Conservation (phyloP, 2,329 filamentous ascomycete species). For the Knufia fluminis region DNA sequence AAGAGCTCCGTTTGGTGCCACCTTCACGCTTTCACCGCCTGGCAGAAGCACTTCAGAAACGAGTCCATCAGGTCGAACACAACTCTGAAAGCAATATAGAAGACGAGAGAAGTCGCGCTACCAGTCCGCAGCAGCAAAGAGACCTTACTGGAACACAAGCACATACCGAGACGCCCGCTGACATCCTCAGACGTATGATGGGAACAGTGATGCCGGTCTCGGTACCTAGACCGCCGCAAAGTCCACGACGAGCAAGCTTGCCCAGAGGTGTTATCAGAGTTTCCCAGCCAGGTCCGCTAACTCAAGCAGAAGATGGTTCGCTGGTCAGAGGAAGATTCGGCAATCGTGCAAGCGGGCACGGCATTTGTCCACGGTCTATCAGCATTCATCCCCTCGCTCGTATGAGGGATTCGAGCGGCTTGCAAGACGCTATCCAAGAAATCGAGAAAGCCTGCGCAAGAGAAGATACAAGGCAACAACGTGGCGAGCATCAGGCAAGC, state of each 20-base stretch:
- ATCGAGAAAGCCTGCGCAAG: constrained; percentile 16
- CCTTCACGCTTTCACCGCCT: not conserved
- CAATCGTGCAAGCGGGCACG: constrained; percentile 33
- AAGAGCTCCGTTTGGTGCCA: constrained; percentile 18
- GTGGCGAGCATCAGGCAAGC: not conserved
- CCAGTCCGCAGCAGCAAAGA: not conserved
- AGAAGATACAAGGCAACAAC: constrained; percentile 3
- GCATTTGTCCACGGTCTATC: constrained; percentile 24
- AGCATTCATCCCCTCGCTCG: constrained; percentile 16
- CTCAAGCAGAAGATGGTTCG: constrained; percentile 34
- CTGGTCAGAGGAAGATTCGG: constrained; percentile 33
- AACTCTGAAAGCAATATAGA: not conserved
- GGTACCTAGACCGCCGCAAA: not conserved
- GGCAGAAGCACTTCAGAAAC: not conserved
- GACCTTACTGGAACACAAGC: not conserved
- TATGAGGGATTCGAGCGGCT: not conserved
- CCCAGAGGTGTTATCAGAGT: constrained; percentile 15
- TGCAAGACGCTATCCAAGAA: constrained; percentile 12
- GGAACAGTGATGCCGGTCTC: not conserved
- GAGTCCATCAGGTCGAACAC: not conserved
- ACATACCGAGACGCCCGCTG: not conserved
- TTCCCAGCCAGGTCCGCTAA: constrained; percentile 24
- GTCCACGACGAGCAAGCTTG: constrained; percentile 9
- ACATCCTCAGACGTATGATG: constrained; percentile 3
- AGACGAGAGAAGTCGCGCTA: not conserved